These are phyloP conservation scores for Alternaria sp. DNA, from an alignment of 2,329 filamentous ascomycete genomes.

Conservation along the genomic window DNA sequence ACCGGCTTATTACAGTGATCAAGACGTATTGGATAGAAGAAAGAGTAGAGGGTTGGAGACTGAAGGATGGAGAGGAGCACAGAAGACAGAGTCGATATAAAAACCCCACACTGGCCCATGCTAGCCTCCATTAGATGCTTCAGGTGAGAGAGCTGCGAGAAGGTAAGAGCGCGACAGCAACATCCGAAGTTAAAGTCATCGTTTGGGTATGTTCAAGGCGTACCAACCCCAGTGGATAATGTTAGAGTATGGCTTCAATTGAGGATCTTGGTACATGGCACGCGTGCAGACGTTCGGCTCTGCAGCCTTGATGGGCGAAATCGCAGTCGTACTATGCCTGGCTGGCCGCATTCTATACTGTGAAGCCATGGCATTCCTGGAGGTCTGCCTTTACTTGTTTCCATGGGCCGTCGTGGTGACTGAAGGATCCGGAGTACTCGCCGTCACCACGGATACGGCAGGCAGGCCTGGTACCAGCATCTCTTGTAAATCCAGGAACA, in stretches of 20 bases:
- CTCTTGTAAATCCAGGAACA: not conserved
- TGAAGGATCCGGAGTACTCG: not conserved
- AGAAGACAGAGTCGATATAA: too few species aligned
- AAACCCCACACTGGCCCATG: too few species aligned
- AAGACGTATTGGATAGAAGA: too few species aligned
- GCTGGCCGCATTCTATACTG: not conserved
- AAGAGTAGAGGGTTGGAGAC: too few species aligned
- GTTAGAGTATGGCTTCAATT: not conserved
- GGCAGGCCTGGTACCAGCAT: not conserved
- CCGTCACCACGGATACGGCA: not conserved
- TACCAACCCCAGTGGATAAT: not conserved
- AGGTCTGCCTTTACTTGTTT: not conserved
- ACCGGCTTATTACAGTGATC: too few species aligned
- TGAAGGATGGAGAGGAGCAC: too few species aligned
- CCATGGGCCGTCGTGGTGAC: too few species aligned
- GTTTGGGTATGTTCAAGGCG: not conserved
- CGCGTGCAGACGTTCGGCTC: not conserved
- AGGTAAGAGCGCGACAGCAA: not conserved
- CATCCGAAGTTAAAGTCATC: not conserved
- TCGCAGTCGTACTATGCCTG: not conserved
- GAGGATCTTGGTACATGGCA: not conserved
- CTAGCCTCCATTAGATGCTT: too few species aligned
- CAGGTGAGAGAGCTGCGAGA: not conserved
- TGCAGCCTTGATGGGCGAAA: fast-evolving
- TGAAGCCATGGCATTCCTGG: not conserved